phyloP scores from a whole-genome alignment of 371 early-diverging fungal species.

The Cokeromyces recurvatus region DNA sequence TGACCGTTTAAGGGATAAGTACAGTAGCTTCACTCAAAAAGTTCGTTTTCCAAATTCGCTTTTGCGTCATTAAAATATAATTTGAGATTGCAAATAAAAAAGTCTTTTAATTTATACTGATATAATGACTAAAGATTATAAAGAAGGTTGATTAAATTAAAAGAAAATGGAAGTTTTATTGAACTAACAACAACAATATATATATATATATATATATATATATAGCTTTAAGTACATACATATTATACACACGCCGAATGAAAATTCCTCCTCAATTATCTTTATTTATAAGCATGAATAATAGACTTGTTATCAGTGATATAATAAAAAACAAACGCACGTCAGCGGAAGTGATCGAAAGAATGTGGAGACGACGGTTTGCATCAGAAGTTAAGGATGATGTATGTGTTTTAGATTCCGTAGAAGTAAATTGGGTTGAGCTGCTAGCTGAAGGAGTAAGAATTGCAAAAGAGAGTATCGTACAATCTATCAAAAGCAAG shows the following conservation, averaged over 20 bases:
- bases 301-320: constrained; percentile 13
- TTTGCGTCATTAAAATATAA: constrained; percentile 9
- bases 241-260: constrained; percentile 15
- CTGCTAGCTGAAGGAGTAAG: constrained; percentile 14
- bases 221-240: constrained; percentile 12
- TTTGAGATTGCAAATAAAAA: constrained; percentile 11
- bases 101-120: constrained; percentile 10
- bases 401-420: constrained; percentile 11
- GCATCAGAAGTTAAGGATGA: constrained; percentile 13
- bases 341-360: constrained; percentile 12
- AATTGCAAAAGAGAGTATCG: constrained; percentile 12
- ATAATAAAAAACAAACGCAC: constrained; percentile 13
- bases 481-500: constrained; percentile 13
- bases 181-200: constrained; percentile 11
- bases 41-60: not conserved
- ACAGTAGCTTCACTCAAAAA: too few relatives aligned
- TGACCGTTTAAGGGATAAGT: too few relatives aligned
- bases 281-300: constrained; percentile 12
- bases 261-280: constrained; percentile 13
- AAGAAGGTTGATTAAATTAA: constrained; percentile 12
- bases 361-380: constrained; percentile 14
- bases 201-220: constrained; percentile 14
- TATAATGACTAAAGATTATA: constrained; percentile 12
- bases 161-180: constrained; percentile 12
- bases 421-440: constrained; percentile 13